Conservation (phyloP, 352 stramenopile species). For the Blastocystis sp. region DNA sequence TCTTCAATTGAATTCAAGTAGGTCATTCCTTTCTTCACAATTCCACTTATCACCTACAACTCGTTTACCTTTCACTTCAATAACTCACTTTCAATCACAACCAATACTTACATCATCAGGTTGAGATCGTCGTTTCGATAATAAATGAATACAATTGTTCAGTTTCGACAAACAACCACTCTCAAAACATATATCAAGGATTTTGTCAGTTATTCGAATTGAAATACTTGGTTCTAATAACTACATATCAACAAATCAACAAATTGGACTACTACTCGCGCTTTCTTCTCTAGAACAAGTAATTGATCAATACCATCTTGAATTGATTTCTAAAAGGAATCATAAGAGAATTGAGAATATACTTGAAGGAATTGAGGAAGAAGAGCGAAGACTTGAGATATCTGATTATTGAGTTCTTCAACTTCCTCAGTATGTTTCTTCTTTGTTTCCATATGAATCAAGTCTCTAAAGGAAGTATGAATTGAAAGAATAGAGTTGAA, state of each 20-base stretch:
- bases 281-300: constrained; percentile 52
- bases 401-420: constrained; percentile 44
- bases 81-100: not conserved
- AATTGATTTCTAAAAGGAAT: not conserved
- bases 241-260: not conserved
- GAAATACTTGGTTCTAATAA: constrained; percentile 28
- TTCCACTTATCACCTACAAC: not conserved
- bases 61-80: too few relatives aligned
- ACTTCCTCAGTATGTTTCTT: constrained; percentile 55
- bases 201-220: constrained; percentile 23
- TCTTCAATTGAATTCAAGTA: not conserved
- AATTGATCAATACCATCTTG: constrained; percentile 56
- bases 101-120: constrained; percentile 39
- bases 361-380: constrained; percentile 7
- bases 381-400: not conserved
- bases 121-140: constrained; percentile 52
- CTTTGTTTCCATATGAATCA: constrained; percentile 49
- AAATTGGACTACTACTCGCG: not conserved
- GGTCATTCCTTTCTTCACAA: constrained; percentile 23
- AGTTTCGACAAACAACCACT: not conserved
- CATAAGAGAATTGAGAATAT: not conserved
- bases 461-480: not conserved
- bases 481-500: constrained; percentile 18
- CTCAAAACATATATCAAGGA: constrained; percentile 42
- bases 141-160: not conserved